phyloP scores from a whole-genome alignment of 179 eudicot genomes.

The Camellia oleifera region DNA sequence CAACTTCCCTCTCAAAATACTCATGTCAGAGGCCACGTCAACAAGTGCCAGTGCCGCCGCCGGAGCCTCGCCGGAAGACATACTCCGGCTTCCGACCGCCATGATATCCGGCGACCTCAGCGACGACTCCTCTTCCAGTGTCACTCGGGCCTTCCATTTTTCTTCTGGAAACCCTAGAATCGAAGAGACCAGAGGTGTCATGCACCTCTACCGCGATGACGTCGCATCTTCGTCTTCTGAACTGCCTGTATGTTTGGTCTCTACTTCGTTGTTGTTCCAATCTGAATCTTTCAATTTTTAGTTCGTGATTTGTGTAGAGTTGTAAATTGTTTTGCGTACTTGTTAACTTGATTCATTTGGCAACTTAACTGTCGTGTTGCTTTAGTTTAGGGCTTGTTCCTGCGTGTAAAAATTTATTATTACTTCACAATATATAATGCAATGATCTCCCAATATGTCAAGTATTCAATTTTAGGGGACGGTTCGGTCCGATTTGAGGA shows the following conservation, averaged over 20 bases:
- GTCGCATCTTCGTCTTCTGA: conserved; percentile 35
- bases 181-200: conserved; percentile 77
- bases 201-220: conserved; percentile 57
- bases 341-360: too few species aligned
- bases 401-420: too few species aligned
- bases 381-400: background rate
- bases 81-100: conserved; percentile 19
- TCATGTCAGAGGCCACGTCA: conserved; percentile 35
- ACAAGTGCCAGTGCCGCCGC: background rate
- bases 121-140: conserved; percentile 15
- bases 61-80: conserved; percentile 32
- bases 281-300: background rate
- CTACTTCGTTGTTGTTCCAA: too few species aligned
- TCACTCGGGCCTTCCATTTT: conserved; percentile 53
- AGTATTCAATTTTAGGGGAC: too few species aligned
- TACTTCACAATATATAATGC: too few species aligned
- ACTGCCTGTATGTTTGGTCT: conserved; percentile 49
- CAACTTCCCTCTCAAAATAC: too few species aligned
- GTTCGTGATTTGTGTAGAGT: background rate
- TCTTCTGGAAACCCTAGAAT: conserved; percentile 94
- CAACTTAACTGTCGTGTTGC: too few species aligned
- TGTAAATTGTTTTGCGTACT: background rate
- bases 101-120: background rate
- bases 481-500: too few species aligned
- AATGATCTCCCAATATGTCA: too few species aligned